Conservation (phyloP, 768 basidiomycete genomes). For the Tulasnella sp. region DNA sequence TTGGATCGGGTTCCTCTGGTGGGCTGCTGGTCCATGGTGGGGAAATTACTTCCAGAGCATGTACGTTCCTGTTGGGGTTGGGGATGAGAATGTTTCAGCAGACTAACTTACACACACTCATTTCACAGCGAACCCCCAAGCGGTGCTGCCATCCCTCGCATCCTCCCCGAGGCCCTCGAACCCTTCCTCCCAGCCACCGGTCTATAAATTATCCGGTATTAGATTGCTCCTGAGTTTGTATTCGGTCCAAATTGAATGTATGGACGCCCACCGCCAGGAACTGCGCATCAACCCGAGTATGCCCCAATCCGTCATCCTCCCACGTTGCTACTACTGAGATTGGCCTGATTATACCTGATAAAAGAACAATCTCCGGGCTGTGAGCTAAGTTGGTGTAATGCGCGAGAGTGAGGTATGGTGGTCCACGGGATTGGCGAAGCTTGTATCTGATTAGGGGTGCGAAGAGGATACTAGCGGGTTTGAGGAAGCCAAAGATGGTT, state of each 20-base stretch:
- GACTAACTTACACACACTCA: not conserved
- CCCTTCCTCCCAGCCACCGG: slow-evolving; percentile 43
- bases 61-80: not conserved
- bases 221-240: too few species aligned
- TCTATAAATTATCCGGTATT: not conserved
- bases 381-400: slow-evolving; percentile 84
- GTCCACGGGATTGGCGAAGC: slow-evolving; percentile 72
- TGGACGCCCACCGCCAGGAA: slow-evolving; percentile 74
- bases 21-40: too few species aligned
- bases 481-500: slow-evolving; percentile 46
- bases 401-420: slow-evolving; percentile 85
- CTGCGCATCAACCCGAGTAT: slow-evolving; percentile 81
- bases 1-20: too few species aligned
- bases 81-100: not conserved
- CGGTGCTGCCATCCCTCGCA: slow-evolving; percentile 50
- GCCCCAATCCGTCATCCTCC: slow-evolving; percentile 49
- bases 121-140: slow-evolving; percentile 46
- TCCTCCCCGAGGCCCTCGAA: slow-evolving; percentile 54
- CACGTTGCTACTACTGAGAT: slow-evolving; percentile 44
- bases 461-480: slow-evolving; percentile 57
- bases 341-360: slow-evolving; percentile 88
- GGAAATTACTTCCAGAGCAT: too few species aligned
- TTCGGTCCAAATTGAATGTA: slow-evolving; percentile 85
- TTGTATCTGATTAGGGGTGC: slow-evolving; percentile 95
- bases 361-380: slow-evolving; percentile 75